phyloP scores from a whole-genome alignment of 306 rosid genomes.

The Cyamopsis tetragonoloba region DNA sequence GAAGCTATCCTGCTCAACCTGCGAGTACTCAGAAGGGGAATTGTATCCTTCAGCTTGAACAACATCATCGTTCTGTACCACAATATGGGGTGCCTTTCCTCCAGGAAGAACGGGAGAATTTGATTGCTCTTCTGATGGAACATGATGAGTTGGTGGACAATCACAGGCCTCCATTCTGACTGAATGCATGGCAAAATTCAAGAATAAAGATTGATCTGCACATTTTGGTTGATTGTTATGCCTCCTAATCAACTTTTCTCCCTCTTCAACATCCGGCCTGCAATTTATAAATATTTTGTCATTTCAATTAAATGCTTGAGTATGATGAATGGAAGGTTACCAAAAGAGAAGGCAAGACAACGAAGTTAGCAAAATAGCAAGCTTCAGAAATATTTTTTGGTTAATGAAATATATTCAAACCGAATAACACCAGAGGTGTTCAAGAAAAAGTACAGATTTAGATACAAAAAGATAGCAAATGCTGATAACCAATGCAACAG shows the following conservation, averaged over 20 bases:
- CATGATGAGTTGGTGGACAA: slow-evolving; percentile 82
- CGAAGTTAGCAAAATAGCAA: neutral
- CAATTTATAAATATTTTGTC: slow-evolving; percentile 29
- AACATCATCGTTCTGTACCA: slow-evolving; percentile 50
- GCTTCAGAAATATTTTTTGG: slow-evolving; percentile 25
- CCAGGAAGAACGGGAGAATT: slow-evolving; percentile 74
- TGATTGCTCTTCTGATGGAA: slow-evolving; percentile 52
- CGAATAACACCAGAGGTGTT: too few species aligned
- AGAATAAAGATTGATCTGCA: slow-evolving; percentile 80
- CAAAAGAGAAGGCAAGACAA: neutral
- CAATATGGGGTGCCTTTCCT: slow-evolving; percentile 52
- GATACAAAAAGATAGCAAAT: slow-evolving; percentile 3
- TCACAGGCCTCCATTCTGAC: slow-evolving; percentile 99
- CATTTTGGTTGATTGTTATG: slow-evolving; percentile 80
- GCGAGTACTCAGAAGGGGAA: slow-evolving; percentile 52
- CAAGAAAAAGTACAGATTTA: too few species aligned
- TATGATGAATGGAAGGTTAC: neutral
- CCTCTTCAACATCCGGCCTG: slow-evolving; percentile 94
- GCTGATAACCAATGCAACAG: slow-evolving; percentile 1
- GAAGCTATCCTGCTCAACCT: slow-evolving; percentile 48
- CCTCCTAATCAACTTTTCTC: slow-evolving; percentile 84
- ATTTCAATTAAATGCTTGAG: neutral
- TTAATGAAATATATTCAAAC: too few species aligned
- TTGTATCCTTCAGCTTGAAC: slow-evolving; percentile 50
- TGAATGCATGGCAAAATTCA: slow-evolving; percentile 97